A percentile compares a stretch with the other conserved stretches of the same genome.
phyloP scores from a whole-genome alignment of 1,284 basidiomycete genomes.

The Cryptococcus sp. region DNA sequence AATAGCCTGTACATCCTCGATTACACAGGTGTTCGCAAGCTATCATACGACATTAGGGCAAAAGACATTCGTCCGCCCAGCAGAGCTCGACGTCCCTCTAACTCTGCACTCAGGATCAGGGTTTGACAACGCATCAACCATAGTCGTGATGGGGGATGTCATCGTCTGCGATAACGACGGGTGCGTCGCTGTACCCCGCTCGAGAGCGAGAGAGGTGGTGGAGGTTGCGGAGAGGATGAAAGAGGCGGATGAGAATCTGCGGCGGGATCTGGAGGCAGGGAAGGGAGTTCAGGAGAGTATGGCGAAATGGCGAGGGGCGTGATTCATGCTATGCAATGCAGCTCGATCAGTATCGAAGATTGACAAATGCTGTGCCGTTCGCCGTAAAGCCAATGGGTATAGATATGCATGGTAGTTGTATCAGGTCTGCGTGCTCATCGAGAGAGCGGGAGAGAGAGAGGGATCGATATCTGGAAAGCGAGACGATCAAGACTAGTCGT shows the following conservation, averaged over 20 bases:
- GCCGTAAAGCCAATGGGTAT: not conserved
- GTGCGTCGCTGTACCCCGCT: conserved; percentile 76
- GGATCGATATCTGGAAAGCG: no score
- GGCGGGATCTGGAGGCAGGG: conserved; percentile 39
- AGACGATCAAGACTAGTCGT: not conserved
- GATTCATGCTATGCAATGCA: conserved; percentile 61
- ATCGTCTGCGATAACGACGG: conserved; percentile 87
- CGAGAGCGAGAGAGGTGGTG: conserved; percentile 57
- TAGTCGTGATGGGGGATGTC: conserved; percentile 75
- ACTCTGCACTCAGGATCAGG: conserved; percentile 26
- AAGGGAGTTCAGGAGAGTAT: conserved; percentile 39
- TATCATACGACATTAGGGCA: conserved; percentile 66
- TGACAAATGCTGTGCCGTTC: not conserved
- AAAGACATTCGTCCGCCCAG: conserved; percentile 80
- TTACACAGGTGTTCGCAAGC: conserved; percentile 36
- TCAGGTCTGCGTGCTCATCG: not conserved
- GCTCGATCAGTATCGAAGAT: not conserved
- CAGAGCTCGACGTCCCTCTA: conserved; percentile 65
- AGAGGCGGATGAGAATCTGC: conserved; percentile 26
- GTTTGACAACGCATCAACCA: conserved; percentile 52
- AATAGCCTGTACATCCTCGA: not conserved
- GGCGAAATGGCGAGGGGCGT: conserved; percentile 60
- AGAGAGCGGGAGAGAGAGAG: not conserved
- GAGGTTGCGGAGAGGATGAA: conserved; percentile 19
- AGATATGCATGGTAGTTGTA: conserved; percentile 1